phyloP scores from a whole-genome alignment of 2,329 filamentous ascomycete genomes.

The Akanthomyces muscarius region DNA sequence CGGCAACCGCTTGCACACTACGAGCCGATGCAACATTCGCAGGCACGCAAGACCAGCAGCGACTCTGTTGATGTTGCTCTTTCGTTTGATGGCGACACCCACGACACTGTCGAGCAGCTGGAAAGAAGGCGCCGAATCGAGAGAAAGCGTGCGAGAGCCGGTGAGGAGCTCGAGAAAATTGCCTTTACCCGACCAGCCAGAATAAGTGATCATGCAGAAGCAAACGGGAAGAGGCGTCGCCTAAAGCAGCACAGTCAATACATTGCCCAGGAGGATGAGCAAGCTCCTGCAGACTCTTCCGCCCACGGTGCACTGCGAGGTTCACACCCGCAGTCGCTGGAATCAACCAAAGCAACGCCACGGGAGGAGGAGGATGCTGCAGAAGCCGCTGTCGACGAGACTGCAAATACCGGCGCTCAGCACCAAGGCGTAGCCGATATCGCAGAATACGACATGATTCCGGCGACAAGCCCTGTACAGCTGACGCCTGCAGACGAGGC shows the following conservation, averaged over 20 bases:
- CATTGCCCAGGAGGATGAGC: not conserved
- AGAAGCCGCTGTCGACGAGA: conserved; percentile 6
- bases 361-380: conserved; percentile 23
- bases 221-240: conserved; percentile 24
- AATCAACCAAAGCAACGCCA: conserved; percentile 34
- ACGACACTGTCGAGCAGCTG: conserved; percentile 40
- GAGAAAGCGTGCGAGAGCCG: conserved; percentile 37
- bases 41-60: conserved; percentile 35
- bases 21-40: conserved; percentile 44
- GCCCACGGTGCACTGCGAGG: conserved; percentile 21
- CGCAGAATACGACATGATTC: conserved; percentile 35
- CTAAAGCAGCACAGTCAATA: not conserved
- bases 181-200: conserved; percentile 29
- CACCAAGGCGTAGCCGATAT: conserved; percentile 13
- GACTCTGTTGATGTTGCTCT: conserved; percentile 24
- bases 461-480: conserved; percentile 35
- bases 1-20: conserved; percentile 39
- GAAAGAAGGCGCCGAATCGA: conserved; percentile 36
- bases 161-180: conserved; percentile 40
- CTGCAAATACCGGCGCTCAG: conserved; percentile 18
- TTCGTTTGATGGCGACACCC: conserved; percentile 33
- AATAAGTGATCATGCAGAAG: conserved; percentile 23
- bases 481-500: conserved; percentile 26
- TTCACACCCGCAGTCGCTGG: conserved; percentile 24
- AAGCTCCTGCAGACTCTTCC: not conserved